Evolutionary conservation across 352 stramenopile species (phyloP), one percentile per base, ranked within the genome.

Genomic region (Albugo candida): DNA sequence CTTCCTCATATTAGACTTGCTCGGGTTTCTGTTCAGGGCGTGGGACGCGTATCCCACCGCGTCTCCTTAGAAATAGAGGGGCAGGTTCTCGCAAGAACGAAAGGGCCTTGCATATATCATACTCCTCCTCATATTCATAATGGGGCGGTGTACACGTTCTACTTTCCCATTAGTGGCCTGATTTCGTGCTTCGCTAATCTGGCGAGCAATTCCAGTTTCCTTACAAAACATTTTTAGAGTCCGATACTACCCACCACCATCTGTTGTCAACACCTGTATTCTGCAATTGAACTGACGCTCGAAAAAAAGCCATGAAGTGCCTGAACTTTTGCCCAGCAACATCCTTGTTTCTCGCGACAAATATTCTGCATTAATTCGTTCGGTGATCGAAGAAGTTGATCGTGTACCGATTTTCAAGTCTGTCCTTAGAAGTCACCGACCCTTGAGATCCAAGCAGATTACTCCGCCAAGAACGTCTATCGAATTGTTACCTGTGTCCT

Each of bases 271-370:
- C 36, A 41, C 36, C 14, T 41, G 36, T 14, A 41, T 41, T 41
- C 16, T 41, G 36, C 36, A 41, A 41, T 41, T 41, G 36, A 41
- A 41, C 14, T 14, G 14, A 14, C 36, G 14, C 36, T 41, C 36
- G 36, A n/a, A n/a, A n/a, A 41, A 41, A n/a, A 41, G 36, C 36
- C 36, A 41, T 41, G 36, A 41, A 41, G 36, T 41, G 36, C n/a
- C n/a, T 14, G 36, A 41, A 41, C n/a, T 41, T 14, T 41, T 41
- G 36, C 36, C 14, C 36, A 41, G 36, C 36, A 14, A 14, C 36
- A n/a, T 41, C n/a, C 36, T 41, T 41, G 36, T 41, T 14, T 41
- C n/a, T 41, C 14, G 36, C 36, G 14, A 41, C 14, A n/a, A 41
- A 41, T 14, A 41, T 41, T n/a, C n/a, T 14, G 14, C 36, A n/a